Evolutionary conservation across 176 grass and related monocot species (phyloP).

Genomic region (Zoysia pacifica): DNA sequence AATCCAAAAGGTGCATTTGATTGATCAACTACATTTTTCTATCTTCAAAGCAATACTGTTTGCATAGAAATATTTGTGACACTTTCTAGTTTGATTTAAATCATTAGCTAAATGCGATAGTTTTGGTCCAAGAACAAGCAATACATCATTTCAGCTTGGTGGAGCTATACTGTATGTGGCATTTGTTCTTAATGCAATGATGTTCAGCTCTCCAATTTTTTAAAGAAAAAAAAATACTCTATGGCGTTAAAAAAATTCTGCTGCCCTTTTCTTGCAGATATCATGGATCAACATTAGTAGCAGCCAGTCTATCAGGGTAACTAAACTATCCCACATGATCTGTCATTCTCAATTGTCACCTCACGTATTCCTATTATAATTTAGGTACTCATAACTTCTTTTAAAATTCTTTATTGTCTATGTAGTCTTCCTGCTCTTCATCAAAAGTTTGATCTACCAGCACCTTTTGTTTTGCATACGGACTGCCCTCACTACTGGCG

Average conservation of each 20-base stretch:
- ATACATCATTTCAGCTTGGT: neutral
- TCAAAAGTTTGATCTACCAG: constrained; percentile 96
- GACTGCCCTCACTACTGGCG: constrained; percentile 97
- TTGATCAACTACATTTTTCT: neutral
- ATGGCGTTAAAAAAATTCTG: neutral
- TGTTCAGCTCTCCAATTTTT: no score
- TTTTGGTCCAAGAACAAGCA: neutral
- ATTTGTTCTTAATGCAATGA: no score
- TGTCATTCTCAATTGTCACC: neutral
- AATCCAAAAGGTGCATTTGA: neutral
- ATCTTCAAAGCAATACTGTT: neutral
- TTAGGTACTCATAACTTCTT: constrained; percentile 9
- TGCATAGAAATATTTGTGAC: neutral
- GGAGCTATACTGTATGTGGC: neutral
- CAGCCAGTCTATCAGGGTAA: constrained; percentile 92
- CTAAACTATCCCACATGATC: constrained; percentile 13
- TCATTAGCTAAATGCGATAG: neutral
- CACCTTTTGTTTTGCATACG: constrained; percentile 85
- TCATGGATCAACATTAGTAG: constrained; percentile 87
- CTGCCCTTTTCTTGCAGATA: constrained; percentile 57
- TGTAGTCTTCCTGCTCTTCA: constrained; percentile 85
- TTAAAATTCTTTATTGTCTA: constrained; percentile 31
- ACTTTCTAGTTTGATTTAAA: constrained; percentile 4
- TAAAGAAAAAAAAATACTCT: no score
- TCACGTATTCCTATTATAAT: neutral